A percentile compares a stretch with the other conserved stretches of the same genome.
These are phyloP conservation scores for Neocallimastix lanati DNA, from an alignment of 192 early-diverging fungal genomes.

Conservation along the genomic window DNA sequence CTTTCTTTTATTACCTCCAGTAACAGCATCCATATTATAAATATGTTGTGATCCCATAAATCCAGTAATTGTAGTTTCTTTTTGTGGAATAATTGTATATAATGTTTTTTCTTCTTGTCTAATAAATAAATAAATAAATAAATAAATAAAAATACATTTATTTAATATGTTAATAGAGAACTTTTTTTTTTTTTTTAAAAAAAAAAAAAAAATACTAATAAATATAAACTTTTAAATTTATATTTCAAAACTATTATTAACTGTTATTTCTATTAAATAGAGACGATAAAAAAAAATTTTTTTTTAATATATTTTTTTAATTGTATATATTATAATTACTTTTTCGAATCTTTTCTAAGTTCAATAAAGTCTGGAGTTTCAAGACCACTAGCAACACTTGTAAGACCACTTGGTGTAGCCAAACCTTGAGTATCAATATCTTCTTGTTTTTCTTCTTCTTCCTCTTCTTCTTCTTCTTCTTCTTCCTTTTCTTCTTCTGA, in stretches of 20 bases:
- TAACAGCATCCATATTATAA: conserved; percentile 51
- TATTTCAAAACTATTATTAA: too few relatives aligned
- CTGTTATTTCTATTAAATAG: too few relatives aligned
- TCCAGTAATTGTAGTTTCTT: conserved; percentile 21
- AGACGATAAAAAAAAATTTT: too few relatives aligned
- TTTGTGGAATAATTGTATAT: conserved; percentile 77
- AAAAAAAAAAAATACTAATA: too few relatives aligned
- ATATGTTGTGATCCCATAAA: conserved; percentile 91
- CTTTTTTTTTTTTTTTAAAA: too few relatives aligned
- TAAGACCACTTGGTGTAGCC: conserved; percentile 67
- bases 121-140: conserved; percentile 7
- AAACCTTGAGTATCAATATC: conserved; percentile 39
- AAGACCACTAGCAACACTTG: conserved; percentile 51
- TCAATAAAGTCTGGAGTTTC: conserved; percentile 76
- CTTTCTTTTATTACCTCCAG: conserved; percentile 14
- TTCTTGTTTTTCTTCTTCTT: conserved; percentile 47
- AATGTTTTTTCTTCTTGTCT: conserved; percentile 32
- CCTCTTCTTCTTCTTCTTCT: conserved; percentile 50
- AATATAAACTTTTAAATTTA: too few relatives aligned
- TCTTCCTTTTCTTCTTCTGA: conserved; percentile 38
- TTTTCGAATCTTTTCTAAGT: conserved; percentile 55
- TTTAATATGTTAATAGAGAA: too few relatives aligned
- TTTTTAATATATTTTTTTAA: too few relatives aligned
- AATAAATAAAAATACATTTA: too few relatives aligned
- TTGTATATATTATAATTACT: too few relatives aligned